A percentile compares a stretch with the other conserved stretches of the same genome.
These are phyloP conservation scores for Paramecium primaurelia DNA, from an alignment of 73 alveolate genomes.

Conservation along the genomic window DNA sequence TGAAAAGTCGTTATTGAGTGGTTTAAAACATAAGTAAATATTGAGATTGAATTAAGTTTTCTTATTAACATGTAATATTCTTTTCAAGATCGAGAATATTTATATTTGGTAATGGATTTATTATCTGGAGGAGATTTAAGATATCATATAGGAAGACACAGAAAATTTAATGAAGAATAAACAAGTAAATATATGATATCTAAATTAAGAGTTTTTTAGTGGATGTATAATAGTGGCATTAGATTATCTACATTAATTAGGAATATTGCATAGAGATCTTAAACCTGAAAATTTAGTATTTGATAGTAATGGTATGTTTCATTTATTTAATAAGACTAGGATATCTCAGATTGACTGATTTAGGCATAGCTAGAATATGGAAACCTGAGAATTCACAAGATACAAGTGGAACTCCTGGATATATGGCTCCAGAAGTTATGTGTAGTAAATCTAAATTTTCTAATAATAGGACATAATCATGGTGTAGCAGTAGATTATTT, in stretches of 20 bases:
- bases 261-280: constrained; percentile 93
- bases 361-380: constrained; percentile 91
- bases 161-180: constrained; percentile 88
- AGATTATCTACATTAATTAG: constrained; percentile 89
- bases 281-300: constrained; percentile 96
- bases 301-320: constrained; percentile 60
- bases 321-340: constrained; percentile 65
- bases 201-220: constrained; percentile 82
- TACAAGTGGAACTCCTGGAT: constrained; percentile 98
- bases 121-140: constrained; percentile 96
- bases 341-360: constrained; percentile 85
- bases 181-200: constrained; percentile 82
- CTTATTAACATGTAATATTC: constrained; percentile 92
- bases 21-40: constrained; percentile 67
- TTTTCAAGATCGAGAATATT: constrained; percentile 88
- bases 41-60: constrained; percentile 57
- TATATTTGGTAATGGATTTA: constrained; percentile 90
- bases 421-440: constrained; percentile 88
- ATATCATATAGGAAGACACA: constrained; percentile 81
- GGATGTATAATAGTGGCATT: constrained; percentile 91
- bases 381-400: constrained; percentile 88
- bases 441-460: constrained; percentile 56
- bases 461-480: constrained; percentile 86
- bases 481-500: constrained; percentile 89
- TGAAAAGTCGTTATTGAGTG: constrained; percentile 71